Base-by-base conservation (phyloP, 176 grass and related monocot species). In the Aegilops umbellulata region DNA sequence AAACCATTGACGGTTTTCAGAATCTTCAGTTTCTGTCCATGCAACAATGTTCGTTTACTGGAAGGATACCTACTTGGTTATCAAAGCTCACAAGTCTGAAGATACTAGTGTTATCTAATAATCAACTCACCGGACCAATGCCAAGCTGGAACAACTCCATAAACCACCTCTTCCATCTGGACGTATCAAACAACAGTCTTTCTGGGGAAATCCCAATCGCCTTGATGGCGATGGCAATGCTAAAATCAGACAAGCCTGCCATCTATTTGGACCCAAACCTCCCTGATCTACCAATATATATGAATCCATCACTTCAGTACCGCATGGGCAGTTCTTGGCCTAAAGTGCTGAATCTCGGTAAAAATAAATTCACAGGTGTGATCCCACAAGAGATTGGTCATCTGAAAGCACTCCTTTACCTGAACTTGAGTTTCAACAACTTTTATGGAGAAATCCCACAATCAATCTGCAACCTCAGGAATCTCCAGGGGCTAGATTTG, bases 371-470 rank as follows among this genome's bases (percentile, higher is more conserved):
- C 12, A 66, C 27, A 5, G 26, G 64, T 19, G 2, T 31, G 13
- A 66, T 66, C 26, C 64, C 64, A 2, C 6, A 17, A 39, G 38
- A 26, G 83, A 85, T 55, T 78, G 63, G 85, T 24, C 22, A 73
- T 35, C 16, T 41, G 10, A 11, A 41, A 41, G 39, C 39, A 41
- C 39, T 41, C 39, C 2, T 3, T 41, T 41, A 41, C 39, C 10
- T 41, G 0, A 41, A 41, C 39, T 41, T 41, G 39, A 41, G 39
- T 41, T 41, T 41, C 39, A 87, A 87, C 78, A 39, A 14, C 6
- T 34, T 87, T 17, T 58, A 20, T 62, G 85, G 85, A n/a, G 31
- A 80, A 32, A 41, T 87, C 53, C 85, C 85, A 11, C 27, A 17
- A 16, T 16, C 76, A 5, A 65, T 87, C 24, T n/a, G 44, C 24